Percentiles rank a stretch among this genome's conserved stretches.
Conservation (phyloP, 2,329 filamentous ascomycete genomes). For the Beauveria sp. region DNA sequence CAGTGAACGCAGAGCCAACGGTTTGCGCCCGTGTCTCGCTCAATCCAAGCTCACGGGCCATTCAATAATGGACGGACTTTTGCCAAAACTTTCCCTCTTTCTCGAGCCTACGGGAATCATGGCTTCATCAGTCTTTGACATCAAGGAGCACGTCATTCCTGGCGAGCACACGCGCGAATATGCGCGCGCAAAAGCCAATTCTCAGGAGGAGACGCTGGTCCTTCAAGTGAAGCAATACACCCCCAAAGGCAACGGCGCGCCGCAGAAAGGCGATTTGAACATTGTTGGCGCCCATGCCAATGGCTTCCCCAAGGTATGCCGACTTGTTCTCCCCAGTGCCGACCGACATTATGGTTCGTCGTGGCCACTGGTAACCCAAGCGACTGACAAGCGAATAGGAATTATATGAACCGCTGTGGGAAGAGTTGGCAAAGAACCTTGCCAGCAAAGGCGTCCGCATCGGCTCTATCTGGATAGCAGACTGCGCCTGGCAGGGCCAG, state of each 20-base stretch:
- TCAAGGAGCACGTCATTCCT: slow-evolving; percentile 67
- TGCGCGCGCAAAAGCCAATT: slow-evolving; percentile 59
- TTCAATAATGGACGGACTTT: background rate
- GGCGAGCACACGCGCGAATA: slow-evolving; percentile 79
- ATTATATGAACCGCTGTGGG: slow-evolving; percentile 87
- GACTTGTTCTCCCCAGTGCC: background rate
- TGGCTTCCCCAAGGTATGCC: slow-evolving; percentile 74
- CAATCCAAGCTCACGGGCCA: too few species aligned
- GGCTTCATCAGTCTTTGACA: slow-evolving; percentile 42
- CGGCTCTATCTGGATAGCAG: slow-evolving; percentile 80
- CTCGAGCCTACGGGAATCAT: background rate
- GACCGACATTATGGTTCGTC: too few species aligned
- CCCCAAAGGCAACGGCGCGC: slow-evolving; percentile 60
- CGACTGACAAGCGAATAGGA: slow-evolving; percentile 48
- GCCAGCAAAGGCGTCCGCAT: slow-evolving; percentile 59
- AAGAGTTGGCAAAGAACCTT: slow-evolving; percentile 60
- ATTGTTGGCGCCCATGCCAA: slow-evolving; percentile 86
- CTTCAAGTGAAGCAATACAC: slow-evolving; percentile 84
- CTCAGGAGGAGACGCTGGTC: slow-evolving; percentile 66
- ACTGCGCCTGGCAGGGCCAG: slow-evolving; percentile 77
- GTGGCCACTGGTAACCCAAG: background rate
- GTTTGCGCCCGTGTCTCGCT: too few species aligned
- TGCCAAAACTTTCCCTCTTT: background rate
- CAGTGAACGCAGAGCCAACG: too few species aligned
- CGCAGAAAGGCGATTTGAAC: slow-evolving; percentile 70